A percentile compares a stretch with the other conserved stretches of the same genome.
Evolutionary conservation across 2,329 filamentous ascomycete genomes (phyloP).

Genomic region (Dryadomyces quercus-mongolicae): DNA sequence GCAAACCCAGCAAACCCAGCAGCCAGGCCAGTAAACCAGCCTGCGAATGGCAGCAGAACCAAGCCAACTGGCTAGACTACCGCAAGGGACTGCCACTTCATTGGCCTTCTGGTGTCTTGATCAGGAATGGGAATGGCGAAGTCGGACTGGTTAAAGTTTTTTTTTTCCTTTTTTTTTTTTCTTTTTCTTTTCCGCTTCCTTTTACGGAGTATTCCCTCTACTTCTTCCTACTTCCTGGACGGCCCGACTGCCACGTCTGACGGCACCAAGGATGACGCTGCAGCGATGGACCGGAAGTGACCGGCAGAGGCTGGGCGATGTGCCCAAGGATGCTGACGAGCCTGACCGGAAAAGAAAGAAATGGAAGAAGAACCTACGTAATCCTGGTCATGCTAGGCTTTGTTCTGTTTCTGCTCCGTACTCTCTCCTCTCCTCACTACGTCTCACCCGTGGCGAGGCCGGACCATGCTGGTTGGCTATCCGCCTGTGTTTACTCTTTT

Average conservation of each 20-base stretch:
- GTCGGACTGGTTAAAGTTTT: background rate
- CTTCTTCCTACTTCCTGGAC: background rate
- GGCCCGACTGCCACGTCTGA: background rate
- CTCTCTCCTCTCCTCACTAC: background rate
- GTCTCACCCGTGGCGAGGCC: background rate
- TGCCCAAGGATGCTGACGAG: too few relatives aligned
- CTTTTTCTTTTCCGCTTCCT: background rate
- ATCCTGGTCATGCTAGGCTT: too few relatives aligned
- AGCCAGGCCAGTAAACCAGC: too few relatives aligned
- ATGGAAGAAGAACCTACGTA: too few relatives aligned
- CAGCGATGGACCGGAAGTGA: background rate
- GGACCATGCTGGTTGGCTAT: too few relatives aligned
- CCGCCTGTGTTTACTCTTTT: too few relatives aligned
- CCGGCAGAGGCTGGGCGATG: background rate
- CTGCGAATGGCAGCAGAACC: background rate
- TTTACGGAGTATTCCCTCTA: background rate
- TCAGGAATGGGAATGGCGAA: background rate
- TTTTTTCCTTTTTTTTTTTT: background rate
- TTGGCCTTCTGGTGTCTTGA: background rate
- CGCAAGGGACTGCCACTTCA: background rate
- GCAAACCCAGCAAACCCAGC: too few relatives aligned
- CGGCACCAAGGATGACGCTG: background rate
- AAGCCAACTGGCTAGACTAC: background rate
- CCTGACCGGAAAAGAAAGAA: too few relatives aligned
- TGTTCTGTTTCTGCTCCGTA: background rate